Percentiles rank a stretch among this genome's conserved stretches.
Conservation (phyloP, 495 filamentous ascomycete species). For the Tuber indicum region DNA sequence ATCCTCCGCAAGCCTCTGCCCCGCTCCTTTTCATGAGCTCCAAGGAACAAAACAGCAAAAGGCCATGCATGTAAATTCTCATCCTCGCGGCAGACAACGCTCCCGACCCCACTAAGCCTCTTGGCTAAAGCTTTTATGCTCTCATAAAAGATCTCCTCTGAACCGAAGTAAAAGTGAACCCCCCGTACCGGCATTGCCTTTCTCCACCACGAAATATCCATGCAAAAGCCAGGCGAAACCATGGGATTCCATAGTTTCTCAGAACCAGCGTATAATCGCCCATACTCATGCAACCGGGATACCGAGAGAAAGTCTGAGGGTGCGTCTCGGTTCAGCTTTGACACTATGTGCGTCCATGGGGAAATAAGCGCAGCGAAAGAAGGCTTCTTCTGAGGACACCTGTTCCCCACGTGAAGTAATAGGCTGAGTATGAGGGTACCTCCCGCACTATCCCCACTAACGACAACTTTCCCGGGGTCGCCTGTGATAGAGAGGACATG, state of each 20-base stretch:
- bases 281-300: conserved; percentile 56
- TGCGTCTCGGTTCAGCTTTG: conserved; percentile 52
- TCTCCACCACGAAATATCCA: conserved; percentile 57
- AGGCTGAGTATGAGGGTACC: conserved; percentile 61
- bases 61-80: conserved; percentile 74
- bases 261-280: conserved; percentile 55
- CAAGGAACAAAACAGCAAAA: conserved; percentile 62
- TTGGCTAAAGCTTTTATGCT: conserved; percentile 54
- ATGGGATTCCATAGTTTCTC: conserved; percentile 50
- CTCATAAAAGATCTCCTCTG: conserved; percentile 63
- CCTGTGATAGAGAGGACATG: conserved; percentile 53
- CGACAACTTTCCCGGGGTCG: conserved; percentile 54
- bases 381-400: conserved; percentile 45
- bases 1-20: conserved; percentile 54
- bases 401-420: conserved; percentile 53
- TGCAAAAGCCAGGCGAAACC: conserved; percentile 62
- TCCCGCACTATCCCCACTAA: conserved; percentile 70
- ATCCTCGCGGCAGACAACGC: conserved; percentile 50
- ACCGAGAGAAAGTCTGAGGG: conserved; percentile 45
- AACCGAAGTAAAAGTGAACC: conserved; percentile 58
- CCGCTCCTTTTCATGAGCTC: conserved; percentile 51
- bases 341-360: conserved; percentile 57
- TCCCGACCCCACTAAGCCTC: conserved; percentile 47
- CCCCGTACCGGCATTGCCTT: conserved; percentile 55
- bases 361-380: conserved; percentile 53